Evolutionary conservation across 305 asterid genomes (phyloP).

Genomic region (Nicotiana rustica): DNA sequence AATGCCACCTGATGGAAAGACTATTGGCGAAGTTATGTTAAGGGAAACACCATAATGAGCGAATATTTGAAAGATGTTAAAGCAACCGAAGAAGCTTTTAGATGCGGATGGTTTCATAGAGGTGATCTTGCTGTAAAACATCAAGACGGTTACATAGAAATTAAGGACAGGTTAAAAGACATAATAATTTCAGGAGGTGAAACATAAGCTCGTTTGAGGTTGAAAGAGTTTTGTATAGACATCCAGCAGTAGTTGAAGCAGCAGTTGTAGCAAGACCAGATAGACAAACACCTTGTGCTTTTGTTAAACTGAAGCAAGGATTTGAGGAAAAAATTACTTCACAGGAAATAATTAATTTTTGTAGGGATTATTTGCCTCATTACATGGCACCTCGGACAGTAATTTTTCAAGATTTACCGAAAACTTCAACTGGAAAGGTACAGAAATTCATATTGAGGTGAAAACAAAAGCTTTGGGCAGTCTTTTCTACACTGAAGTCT

Average conservation of each 20-base stretch:
- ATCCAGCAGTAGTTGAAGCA: slow-evolving; percentile 75
- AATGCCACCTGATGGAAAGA: slow-evolving; percentile 64
- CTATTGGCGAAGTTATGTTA: slow-evolving; percentile 75
- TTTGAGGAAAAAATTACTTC: slow-evolving; percentile 43
- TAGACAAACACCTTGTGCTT: slow-evolving; percentile 86
- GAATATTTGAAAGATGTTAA: slow-evolving; percentile 69
- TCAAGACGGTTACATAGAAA: slow-evolving; percentile 69
- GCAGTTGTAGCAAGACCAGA: slow-evolving; percentile 91
- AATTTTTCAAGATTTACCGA: slow-evolving; percentile 73
- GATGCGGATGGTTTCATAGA: slow-evolving; percentile 81
- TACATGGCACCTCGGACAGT: slow-evolving; percentile 87
- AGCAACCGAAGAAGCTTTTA: slow-evolving; percentile 70
- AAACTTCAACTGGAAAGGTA: slow-evolving; percentile 80
- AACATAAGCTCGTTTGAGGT: slow-evolving; percentile 78
- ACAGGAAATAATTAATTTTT: slow-evolving; percentile 59
- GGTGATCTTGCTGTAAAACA: slow-evolving; percentile 86
- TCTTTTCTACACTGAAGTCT: slow-evolving; percentile 40
- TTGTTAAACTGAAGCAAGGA: slow-evolving; percentile 79
- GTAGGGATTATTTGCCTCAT: slow-evolving; percentile 73
- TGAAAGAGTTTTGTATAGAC: slow-evolving; percentile 68
- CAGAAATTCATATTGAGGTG: slow-evolving; percentile 77
- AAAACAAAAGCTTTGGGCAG: slow-evolving; percentile 83
- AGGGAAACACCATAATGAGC: slow-evolving; percentile 82
- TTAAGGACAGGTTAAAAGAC: slow-evolving; percentile 77
- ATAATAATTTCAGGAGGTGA: slow-evolving; percentile 85